A percentile compares a stretch with the other conserved stretches of the same genome.
Evolutionary conservation across 1,139 yeast species (phyloP).

Genomic region (Barnettozyma hawaiiensis): DNA sequence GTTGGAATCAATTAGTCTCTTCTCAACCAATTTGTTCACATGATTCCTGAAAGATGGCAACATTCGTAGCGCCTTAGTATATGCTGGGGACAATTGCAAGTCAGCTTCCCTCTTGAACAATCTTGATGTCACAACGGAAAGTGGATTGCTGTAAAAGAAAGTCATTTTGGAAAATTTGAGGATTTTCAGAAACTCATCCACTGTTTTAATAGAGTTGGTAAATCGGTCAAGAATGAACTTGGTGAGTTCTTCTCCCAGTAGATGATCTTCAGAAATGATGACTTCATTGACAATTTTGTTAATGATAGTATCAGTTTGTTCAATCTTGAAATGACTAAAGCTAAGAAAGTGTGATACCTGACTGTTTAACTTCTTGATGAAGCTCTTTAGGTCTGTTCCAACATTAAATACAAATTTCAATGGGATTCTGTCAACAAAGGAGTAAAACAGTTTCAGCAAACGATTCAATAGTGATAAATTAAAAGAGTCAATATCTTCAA

Average conservation of each 20-base stretch:
- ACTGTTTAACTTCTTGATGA: conserved; percentile 16
- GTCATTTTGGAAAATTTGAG: conserved; percentile 51
- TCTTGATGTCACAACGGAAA: conserved; percentile 31
- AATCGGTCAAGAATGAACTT: conserved; percentile 18
- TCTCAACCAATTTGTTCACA: conserved; percentile 10
- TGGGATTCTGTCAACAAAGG: conserved; percentile 20
- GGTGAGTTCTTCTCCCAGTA: conserved; percentile 22
- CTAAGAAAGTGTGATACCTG: conserved; percentile 14
- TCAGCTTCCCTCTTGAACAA: conserved; percentile 26
- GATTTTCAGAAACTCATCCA: conserved; percentile 35
- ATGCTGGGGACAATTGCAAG: conserved; percentile 18
- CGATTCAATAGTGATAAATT: conserved; percentile 18
- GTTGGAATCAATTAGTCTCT: not conserved
- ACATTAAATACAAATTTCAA: conserved; percentile 25
- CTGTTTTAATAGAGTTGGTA: conserved; percentile 17
- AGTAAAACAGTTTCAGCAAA: conserved; percentile 17
- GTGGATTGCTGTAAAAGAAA: conserved; percentile 51
- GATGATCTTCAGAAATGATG: conserved; percentile 15
- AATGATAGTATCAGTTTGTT: conserved; percentile 22
- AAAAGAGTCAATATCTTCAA: conserved; percentile 27
- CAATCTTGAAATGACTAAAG: conserved; percentile 19
- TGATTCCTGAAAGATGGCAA: conserved; percentile 25
- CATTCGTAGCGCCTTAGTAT: conserved; percentile 22
- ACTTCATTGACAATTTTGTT: conserved; percentile 22
- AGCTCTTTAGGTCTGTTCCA: conserved; percentile 18